Evolutionary conservation across 2,329 filamentous ascomycete species (phyloP), one percentile per base, ranked within the genome.

Genomic region (Ceratocystis huliohia): DNA sequence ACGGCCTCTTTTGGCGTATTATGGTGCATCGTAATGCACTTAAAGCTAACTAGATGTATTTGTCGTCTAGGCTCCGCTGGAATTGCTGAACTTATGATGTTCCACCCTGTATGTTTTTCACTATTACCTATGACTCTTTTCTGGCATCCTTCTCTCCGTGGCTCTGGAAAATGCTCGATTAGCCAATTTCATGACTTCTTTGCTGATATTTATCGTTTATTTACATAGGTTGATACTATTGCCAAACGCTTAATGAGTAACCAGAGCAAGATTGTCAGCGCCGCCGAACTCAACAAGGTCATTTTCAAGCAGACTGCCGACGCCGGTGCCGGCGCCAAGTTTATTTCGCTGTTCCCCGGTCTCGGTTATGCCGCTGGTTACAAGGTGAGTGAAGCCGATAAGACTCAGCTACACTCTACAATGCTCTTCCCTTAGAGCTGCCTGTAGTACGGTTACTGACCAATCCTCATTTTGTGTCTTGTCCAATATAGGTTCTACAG

Each of bases 161-260:
- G 41, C 48, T 30, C 28, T 13, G 22, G 28, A 57, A 15, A 53
- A 17, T 28, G 13, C 13, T 41, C 28, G 1, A 22, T 10, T 33
- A 45, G 15, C 66, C 62, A 45, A 41, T 61, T 17, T 10, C 48
- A 10, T 17, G n/a, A 25, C 50, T 37, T 44, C 22, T 33, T 44
- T 28, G 15, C 50, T 63, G 57, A 64, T 25, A 63, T 67, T 48
- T 15, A 8, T 20, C n/a, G 13, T 61, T 5, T 41, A 30, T 17
- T n/a, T 15, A 4, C 57, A 13, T 69, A 93, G 89, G 90, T 99
- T 76, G 94, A 99, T 79, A 99, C 94, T 63, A 96, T 95, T 73
- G 93, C 94, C 70, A 99, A 99, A 83, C 90, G 94, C 72, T 85
- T 99, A 78, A 99, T 99, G 94, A 96, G 91, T 85, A 96, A 99